phyloP scores from a whole-genome alignment of 495 filamentous ascomycete genomes.

The Podospora appendiculata region DNA sequence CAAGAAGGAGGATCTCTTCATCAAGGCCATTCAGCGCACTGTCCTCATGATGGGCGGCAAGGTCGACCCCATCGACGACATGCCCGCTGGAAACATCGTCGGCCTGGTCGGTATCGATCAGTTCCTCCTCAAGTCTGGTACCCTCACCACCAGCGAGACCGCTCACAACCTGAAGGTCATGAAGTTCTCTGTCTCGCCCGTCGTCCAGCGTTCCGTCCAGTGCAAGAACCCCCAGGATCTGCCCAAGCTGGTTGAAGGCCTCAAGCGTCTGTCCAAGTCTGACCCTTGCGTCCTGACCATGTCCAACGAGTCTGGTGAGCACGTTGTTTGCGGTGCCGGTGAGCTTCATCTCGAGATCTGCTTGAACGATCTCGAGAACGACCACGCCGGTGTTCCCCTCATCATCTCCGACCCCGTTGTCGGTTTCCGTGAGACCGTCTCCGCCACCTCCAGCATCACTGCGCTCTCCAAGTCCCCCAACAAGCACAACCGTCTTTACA shows the following conservation, averaged over 20 bases:
- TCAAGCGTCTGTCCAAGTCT: slow-evolving; percentile 99
- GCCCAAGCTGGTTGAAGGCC: slow-evolving; percentile 98
- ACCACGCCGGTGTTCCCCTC: slow-evolving; percentile 97
- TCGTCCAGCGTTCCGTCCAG: slow-evolving; percentile 97
- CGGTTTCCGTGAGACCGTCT: slow-evolving; percentile 94
- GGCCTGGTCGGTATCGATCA: slow-evolving; percentile 99
- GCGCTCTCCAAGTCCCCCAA: slow-evolving; percentile 99
- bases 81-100: slow-evolving; percentile 98
- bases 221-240: slow-evolving; percentile 99
- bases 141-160: slow-evolving; percentile 91
- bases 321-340: slow-evolving; percentile 98
- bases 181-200: slow-evolving; percentile 99
- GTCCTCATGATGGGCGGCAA: slow-evolving; percentile 99
- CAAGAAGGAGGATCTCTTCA: slow-evolving; percentile 97
- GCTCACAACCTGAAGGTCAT: slow-evolving; percentile 99
- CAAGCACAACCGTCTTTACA: slow-evolving; percentile 99
- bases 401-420: slow-evolving; percentile 96
- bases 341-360: slow-evolving; percentile 99
- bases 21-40: slow-evolving; percentile 99
- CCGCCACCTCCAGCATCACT: slow-evolving; percentile 75
- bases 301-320: slow-evolving; percentile 89
- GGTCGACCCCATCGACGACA: slow-evolving; percentile 98
- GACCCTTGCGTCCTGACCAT: slow-evolving; percentile 93
- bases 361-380: slow-evolving; percentile 99
- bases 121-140: slow-evolving; percentile 99